phyloP scores from a whole-genome alignment of 1,284 basidiomycete genomes.

The Hemileia vastatrix region DNA sequence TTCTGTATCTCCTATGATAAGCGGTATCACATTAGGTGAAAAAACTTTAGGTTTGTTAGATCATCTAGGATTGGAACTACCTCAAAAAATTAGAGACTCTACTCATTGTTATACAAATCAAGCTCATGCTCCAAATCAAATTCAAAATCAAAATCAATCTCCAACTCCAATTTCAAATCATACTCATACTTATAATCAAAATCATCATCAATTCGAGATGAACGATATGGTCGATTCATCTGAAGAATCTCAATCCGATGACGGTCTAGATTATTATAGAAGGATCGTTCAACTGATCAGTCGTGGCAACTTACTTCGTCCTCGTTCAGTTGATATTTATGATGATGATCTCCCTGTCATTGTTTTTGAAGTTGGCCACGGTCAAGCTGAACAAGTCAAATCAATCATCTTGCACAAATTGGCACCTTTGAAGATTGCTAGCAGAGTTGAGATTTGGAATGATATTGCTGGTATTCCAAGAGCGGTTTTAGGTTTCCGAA shows the following conservation, averaged over 20 bases:
- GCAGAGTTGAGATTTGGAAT: conserved; percentile 3
- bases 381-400: conserved; percentile 59
- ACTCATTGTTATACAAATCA: too few relatives aligned
- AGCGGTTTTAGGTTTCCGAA: conserved; percentile 3
- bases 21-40: too few relatives aligned
- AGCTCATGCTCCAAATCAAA: too few relatives aligned
- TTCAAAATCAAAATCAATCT: too few relatives aligned
- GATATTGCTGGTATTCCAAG: conserved; percentile 11
- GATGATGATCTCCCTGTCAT: conserved; percentile 49
- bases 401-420: conserved; percentile 49
- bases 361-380: conserved; percentile 68
- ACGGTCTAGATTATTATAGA: conserved; percentile 68
- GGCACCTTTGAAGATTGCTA: neutral
- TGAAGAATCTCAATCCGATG: too few relatives aligned
- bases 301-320: conserved; percentile 45
- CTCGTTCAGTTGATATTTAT: neutral
- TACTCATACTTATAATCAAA: neutral
- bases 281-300: conserved; percentile 57
- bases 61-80: neutral
- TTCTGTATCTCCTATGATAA: too few relatives aligned
- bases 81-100: neutral
- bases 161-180: too few relatives aligned
- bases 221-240: too few relatives aligned
- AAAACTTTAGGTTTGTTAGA: neutral
- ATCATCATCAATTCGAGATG: neutral